phyloP scores from a whole-genome alignment of 202 grass and related monocot genomes.

The Carex arenaria region DNA sequence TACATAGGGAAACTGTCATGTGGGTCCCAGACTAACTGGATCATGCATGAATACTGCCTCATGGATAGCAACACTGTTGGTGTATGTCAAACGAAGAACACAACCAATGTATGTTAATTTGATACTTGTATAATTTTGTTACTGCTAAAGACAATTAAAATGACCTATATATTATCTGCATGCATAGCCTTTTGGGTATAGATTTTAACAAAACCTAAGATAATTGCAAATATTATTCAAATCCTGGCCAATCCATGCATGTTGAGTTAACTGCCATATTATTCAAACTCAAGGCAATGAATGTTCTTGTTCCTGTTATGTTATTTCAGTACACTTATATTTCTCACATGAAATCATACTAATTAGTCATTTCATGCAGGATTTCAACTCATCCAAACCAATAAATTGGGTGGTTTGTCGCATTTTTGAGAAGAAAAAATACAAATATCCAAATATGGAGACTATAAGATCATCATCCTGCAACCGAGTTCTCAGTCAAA shows the following conservation, averaged over 20 bases:
- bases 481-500: not conserved
- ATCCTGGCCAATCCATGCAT: not conserved
- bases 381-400: not conserved
- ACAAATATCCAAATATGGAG: not conserved
- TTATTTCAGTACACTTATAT: not conserved
- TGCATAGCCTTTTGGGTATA: not conserved
- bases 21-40: slow-evolving; percentile 41
- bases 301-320: not conserved
- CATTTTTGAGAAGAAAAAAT: slow-evolving; percentile 44
- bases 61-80: not conserved
- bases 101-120: slow-evolving; percentile 15
- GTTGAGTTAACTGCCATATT: not conserved
- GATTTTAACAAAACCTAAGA: not conserved
- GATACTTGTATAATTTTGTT: not conserved
- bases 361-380: not conserved
- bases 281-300: no score
- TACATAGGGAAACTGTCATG: slow-evolving; percentile 23
- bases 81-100: not conserved
- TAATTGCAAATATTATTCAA: not conserved
- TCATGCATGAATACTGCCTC: slow-evolving; percentile 81
- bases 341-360: not conserved
- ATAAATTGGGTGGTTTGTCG: slow-evolving; percentile 59
- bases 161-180: not conserved
- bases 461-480: not conserved
- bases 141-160: not conserved